Evolutionary conservation across 2,329 filamentous ascomycete species (phyloP), one percentile per base, ranked within the genome.

Genomic region (Botrytis fabae): DNA sequence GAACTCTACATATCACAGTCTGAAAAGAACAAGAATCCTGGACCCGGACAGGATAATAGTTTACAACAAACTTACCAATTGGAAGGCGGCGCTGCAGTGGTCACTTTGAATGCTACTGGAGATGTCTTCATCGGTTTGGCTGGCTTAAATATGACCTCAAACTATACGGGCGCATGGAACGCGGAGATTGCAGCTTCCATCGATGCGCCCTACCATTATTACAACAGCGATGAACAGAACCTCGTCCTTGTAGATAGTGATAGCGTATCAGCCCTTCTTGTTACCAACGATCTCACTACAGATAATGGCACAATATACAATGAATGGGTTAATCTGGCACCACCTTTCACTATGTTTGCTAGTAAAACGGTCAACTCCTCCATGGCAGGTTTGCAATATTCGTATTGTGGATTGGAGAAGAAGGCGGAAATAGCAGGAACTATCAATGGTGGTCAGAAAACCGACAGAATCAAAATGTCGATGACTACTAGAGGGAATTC

Each of bases 171-270:
- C 2, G 84, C 85, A 7, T 99, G 94, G 85, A 92, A 91, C 74
- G 95, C 95, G 77, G 87, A 97, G 78, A 84, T 99, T 35, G 94
- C 93, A 1, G 92, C 89, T 8, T 98, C 95, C 1, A 90, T 91
- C n/a, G 92, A 97, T 78, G 87, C 85, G 1, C 92, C 87, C 74
- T 98, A 93, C 80, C 92, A 97, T 82, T 86, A 83, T 51, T 93
- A 89, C 77, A 75, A 78, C 84, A 89, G 78, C 68, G 73, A 75
- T 18, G 75, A 79, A 69, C 66, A 76, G 82, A 86, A 75, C 81
- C 85, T 98, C 12, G 88, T 90, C 77, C 92, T 95, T 83, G 89
- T 98, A 70, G 96, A 98, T 79, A 94, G 93, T 38, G 96, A 98
- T 81, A 91, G 89, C 61, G 87, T 86, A 44, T 91, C 93, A 3